These are phyloP conservation scores for Rugosomyces carneus DNA, from an alignment of 1,284 basidiomycete species.

Conservation along the genomic window DNA sequence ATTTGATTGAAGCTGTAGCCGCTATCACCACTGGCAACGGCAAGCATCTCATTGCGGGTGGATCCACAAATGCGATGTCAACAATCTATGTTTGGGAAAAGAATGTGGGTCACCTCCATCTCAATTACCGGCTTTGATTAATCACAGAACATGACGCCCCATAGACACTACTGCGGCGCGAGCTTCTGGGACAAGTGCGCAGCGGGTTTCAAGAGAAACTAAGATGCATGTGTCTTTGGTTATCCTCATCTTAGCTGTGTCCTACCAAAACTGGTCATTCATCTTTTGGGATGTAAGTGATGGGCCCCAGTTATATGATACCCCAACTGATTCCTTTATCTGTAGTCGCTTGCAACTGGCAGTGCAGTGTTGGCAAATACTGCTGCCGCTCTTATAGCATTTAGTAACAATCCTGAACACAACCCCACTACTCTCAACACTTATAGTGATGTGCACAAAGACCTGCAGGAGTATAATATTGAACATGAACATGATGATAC, in stretches of 20 bases:
- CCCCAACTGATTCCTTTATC: background rate
- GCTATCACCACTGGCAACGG: constrained; percentile 1
- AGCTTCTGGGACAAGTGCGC: no score
- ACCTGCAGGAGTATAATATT: no score
- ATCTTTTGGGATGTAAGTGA: constrained; percentile 6
- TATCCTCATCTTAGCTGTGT: constrained; percentile 1
- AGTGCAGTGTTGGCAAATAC: background rate
- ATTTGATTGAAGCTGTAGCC: constrained; percentile 9
- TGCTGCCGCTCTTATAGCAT: background rate
- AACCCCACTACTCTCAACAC: background rate
- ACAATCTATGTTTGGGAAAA: constrained; percentile 10
- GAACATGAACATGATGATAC: no score
- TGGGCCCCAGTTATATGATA: background rate
- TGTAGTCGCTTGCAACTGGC: background rate
- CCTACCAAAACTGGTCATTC: constrained; percentile 7
- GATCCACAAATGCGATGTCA: background rate
- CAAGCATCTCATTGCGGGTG: constrained; percentile 6
- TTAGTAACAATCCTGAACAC: background rate
- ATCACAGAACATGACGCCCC: background rate
- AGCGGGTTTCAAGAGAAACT: background rate
- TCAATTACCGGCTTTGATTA: no score
- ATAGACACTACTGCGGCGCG: background rate
- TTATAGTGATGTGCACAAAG: no score
- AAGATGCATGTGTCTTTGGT: background rate
- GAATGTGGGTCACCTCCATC: background rate